phyloP scores from a whole-genome alignment of 306 rosid species.

The Vicia sativa region DNA sequence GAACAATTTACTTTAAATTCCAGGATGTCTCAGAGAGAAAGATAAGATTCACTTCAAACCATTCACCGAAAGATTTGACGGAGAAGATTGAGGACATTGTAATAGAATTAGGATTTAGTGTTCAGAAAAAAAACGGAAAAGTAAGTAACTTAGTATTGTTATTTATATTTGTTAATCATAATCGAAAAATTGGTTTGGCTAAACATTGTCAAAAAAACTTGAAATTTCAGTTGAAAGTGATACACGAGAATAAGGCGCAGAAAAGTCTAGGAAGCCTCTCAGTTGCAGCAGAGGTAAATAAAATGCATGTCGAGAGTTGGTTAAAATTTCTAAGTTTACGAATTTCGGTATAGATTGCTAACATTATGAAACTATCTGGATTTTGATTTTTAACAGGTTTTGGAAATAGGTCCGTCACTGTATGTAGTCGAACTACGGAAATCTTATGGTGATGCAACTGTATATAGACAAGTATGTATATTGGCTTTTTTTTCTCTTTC shows the following conservation, averaged over 20 bases:
- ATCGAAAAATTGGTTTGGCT: not conserved
- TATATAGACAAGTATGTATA: constrained; percentile 69
- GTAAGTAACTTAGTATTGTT: constrained; percentile 42
- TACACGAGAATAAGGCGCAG: constrained; percentile 54
- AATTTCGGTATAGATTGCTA: not conserved
- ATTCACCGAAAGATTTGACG: constrained; percentile 65
- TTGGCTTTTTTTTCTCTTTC: not conserved
- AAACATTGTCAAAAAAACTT: not conserved
- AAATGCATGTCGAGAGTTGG: constrained; percentile 28
- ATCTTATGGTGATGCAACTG: constrained; percentile 68
- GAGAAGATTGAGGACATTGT: constrained; percentile 74
- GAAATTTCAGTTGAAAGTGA: constrained; percentile 72
- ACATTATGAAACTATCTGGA: constrained; percentile 23
- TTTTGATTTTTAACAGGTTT: constrained; percentile 53
- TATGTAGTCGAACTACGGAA: constrained; percentile 74
- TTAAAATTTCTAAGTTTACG: not conserved
- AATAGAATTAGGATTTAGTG: constrained; percentile 73
- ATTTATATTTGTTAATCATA: not conserved
- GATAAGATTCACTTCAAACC: constrained; percentile 85
- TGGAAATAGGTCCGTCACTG: constrained; percentile 73
- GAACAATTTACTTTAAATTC: constrained; percentile 7
- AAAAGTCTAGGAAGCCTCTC: constrained; percentile 59
- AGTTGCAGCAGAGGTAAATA: constrained; percentile 77
- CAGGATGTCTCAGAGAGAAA: constrained; percentile 91
- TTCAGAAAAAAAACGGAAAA: constrained; percentile 78